Evolutionary conservation across 306 rosid species (phyloP).

Genomic region (Corylus americana): DNA sequence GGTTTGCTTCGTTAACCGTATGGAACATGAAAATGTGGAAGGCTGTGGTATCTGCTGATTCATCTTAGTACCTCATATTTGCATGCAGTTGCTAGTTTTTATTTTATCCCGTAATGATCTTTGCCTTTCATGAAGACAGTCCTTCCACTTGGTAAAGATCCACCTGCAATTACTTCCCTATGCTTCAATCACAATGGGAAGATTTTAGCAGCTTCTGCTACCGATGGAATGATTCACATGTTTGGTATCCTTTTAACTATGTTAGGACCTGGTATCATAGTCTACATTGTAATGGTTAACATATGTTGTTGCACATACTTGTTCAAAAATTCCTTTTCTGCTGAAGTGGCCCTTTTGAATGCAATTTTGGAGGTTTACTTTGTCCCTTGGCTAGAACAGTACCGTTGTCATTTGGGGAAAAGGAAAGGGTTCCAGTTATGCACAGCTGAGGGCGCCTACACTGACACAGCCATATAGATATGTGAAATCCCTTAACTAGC

Average conservation of each 20-base stretch:
- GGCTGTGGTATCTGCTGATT: conserved; percentile 71
- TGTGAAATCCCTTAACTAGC: conserved; percentile 51
- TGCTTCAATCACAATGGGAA: conserved; percentile 98
- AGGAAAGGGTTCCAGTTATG: background rate
- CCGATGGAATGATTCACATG: conserved; percentile 99
- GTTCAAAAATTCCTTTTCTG: background rate
- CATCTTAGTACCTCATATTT: conserved; percentile 21
- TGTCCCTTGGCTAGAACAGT: background rate
- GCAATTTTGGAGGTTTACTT: background rate
- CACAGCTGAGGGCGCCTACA: background rate
- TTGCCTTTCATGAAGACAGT: conserved; percentile 81
- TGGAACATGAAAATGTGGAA: conserved; percentile 99
- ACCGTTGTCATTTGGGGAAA: background rate
- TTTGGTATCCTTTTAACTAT: conserved; percentile 86
- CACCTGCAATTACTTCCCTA: conserved; percentile 92
- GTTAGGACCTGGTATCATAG: conserved; percentile 15
- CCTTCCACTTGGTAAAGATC: conserved; percentile 98
- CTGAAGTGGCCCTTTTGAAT: background rate
- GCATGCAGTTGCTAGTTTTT: conserved; percentile 12
- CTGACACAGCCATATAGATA: conserved; percentile 7
- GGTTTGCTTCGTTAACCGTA: conserved; percentile 82
- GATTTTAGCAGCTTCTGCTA: conserved; percentile 89
- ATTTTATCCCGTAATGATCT: conserved; percentile 43
- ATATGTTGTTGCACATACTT: background rate
- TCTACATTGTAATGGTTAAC: conserved; percentile 1